Conservation (phyloP, 202 grass and related monocot species). For the Eragrostis tef region DNA sequence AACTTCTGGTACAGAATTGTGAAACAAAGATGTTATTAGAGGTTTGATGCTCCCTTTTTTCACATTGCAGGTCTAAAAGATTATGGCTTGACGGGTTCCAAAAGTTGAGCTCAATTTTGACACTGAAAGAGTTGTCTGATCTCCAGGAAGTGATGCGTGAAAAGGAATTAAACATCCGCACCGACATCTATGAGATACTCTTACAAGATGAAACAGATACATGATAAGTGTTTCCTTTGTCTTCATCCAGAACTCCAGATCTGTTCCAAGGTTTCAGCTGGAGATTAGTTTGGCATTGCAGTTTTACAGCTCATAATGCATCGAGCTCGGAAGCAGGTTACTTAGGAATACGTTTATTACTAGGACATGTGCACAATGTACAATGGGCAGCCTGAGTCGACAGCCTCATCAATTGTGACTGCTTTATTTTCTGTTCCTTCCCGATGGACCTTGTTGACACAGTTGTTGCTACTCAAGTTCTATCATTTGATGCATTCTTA, state of each 20-base stretch:
- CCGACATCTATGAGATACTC: slow-evolving; percentile 95
- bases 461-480: not conserved
- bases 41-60: not conserved
- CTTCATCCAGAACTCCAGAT: slow-evolving; percentile 19
- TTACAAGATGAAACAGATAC: slow-evolving; percentile 74
- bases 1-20: not conserved
- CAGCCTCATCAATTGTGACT: not conserved
- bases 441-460: slow-evolving; percentile 19
- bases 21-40: too few species aligned
- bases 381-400: not conserved
- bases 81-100: slow-evolving; percentile 96
- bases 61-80: slow-evolving; percentile 77
- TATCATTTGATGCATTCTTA: slow-evolving; percentile 9
- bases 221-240: slow-evolving; percentile 34
- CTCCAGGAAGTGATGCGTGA: slow-evolving; percentile 96
- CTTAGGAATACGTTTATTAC: slow-evolving; percentile 1
- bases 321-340: not conserved
- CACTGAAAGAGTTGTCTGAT: slow-evolving; percentile 88
- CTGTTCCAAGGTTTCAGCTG: slow-evolving; percentile 36
- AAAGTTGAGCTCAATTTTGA: slow-evolving; percentile 73
- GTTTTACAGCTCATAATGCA: not conserved
- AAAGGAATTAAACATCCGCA: slow-evolving; percentile 84
- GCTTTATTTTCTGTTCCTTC: slow-evolving; percentile 13
- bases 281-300: slow-evolving; percentile 22
- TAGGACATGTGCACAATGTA: not conserved